Evolutionary conservation across 2,329 filamentous ascomycete species (phyloP), one percentile per base, ranked within the genome.

Genomic region (Fusarium nelsonii): DNA sequence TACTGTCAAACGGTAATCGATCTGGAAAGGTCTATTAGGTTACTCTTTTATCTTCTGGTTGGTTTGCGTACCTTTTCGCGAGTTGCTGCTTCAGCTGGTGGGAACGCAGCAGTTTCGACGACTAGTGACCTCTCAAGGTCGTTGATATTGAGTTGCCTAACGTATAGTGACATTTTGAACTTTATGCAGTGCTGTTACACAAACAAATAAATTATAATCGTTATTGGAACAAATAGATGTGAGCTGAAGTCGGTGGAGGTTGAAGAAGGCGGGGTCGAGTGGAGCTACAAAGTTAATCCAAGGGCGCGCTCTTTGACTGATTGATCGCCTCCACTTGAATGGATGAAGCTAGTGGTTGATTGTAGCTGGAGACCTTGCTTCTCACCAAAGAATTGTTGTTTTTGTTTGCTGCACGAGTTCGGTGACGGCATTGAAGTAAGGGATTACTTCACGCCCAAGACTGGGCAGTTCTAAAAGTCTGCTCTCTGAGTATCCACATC

Each of bases 71-170:
- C 76, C 65, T 76, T 76, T 57, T 74, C 72, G 18, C 68, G 73
- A 51, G 72, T 73, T 4, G 76, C 76, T 4, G 73, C 76, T 34
- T 76, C 72, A 1, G 68, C 69, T 2, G 75, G 71, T 7, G 75
- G 75, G 40, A 78, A 78, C 0, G 75, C 75, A 1, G 75, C 69
- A 1, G 74, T 67, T 30, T 78, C 76, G 3, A 78, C 70, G 7
- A 54, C 45, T 2, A 58, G 49, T 6, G 70, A 75, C 14, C 62
- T 60, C 8, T 77, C 71, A 0, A 77, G 65, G 37, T 77, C 76
- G 3, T 39, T 6, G 5, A 75, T 54, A 6, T 52, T 58, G 11
- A 76, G 51, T 16, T 64, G 64, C 14, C 75, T 69, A 20, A 76
- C 69, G 46, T 76, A 77, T 0, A 69, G 50, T 15, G 64, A 61